A percentile compares a stretch with the other conserved stretches of the same genome.
Evolutionary conservation across 805 yeast genomes (phyloP).

Genomic region (Candida manassasensis): DNA sequence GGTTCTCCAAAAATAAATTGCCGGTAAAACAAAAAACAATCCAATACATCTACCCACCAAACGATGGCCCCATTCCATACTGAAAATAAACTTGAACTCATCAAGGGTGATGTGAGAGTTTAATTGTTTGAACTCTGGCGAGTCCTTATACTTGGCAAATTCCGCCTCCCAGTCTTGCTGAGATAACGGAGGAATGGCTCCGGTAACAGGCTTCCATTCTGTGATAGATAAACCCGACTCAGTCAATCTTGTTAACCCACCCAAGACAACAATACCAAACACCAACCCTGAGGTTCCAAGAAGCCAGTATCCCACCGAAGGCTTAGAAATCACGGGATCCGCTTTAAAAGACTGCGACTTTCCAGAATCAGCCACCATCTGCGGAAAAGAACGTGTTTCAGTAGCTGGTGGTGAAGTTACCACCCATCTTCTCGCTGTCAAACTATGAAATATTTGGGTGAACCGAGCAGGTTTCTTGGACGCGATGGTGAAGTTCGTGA

Average conservation of each 20-base stretch:
- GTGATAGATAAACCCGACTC: conserved; percentile 96
- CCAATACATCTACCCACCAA: conserved; percentile 92
- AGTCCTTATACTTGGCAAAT: conserved; percentile 70
- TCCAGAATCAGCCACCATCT: neutral
- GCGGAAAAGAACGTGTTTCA: neutral
- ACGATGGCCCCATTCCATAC: conserved; percentile 98
- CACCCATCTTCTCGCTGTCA: neutral
- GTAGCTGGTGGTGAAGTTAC: conserved; percentile 1
- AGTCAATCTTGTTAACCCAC: conserved; percentile 91
- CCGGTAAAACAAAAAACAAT: conserved; percentile 74
- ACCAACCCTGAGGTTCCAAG: conserved; percentile 83
- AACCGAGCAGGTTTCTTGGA: conserved; percentile 9
- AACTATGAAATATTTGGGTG: conserved; percentile 5
- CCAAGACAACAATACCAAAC: conserved; percentile 92
- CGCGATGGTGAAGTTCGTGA: conserved; percentile 5
- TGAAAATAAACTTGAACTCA: conserved; percentile 90
- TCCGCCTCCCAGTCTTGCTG: conserved; percentile 83
- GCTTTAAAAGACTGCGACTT: conserved; percentile 3
- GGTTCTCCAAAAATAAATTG: conserved; percentile 68
- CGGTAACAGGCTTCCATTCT: conserved; percentile 98
- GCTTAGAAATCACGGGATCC: conserved; percentile 14
- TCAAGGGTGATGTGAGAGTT: conserved; percentile 87
- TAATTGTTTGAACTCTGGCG: conserved; percentile 88
- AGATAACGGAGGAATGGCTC: conserved; percentile 81
- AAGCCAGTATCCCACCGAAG: conserved; percentile 77